These are phyloP conservation scores for Paspalum vaginatum DNA, from an alignment of 176 grass and related monocot species.

Conservation along the genomic window DNA sequence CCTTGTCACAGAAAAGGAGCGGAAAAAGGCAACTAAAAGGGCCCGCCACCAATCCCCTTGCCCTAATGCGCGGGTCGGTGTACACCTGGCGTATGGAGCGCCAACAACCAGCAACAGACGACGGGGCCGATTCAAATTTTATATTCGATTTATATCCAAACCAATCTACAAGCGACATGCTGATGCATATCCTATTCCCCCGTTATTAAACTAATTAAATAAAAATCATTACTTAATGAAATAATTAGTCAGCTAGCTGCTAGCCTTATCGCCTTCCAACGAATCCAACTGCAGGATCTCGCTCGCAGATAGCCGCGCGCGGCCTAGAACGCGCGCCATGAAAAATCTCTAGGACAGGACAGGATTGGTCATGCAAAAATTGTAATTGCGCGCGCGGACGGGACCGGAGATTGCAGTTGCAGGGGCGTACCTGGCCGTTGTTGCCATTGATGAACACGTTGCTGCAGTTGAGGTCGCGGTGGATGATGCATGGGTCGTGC, in stretches of 20 bases:
- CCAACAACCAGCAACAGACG: slow-evolving; percentile 23
- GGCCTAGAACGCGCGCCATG: no score
- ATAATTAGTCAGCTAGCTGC: no score
- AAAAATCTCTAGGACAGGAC: no score
- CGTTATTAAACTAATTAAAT: not conserved
- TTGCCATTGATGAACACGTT: slow-evolving; percentile 99
- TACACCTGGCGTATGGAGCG: slow-evolving; percentile 11
- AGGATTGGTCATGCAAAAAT: no score
- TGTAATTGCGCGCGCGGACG: no score
- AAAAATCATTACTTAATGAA: no score
- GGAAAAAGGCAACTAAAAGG: slow-evolving; percentile 28
- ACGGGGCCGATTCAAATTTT: not conserved
- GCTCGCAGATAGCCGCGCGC: no score
- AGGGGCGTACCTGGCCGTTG: slow-evolving; percentile 64
- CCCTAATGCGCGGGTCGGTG: slow-evolving; percentile 37
- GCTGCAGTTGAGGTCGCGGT: slow-evolving; percentile 97
- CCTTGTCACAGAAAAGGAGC: slow-evolving; percentile 46
- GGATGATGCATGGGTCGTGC: slow-evolving; percentile 94
- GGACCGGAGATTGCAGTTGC: no score
- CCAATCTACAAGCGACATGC: no score
- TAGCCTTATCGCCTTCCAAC: no score
- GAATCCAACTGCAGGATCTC: no score
- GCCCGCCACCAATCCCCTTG: slow-evolving; percentile 31
- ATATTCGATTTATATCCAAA: not conserved
- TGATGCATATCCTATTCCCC: not conserved